Evolutionary conservation across 164 flowering plant genomes (phyloP).

Genomic region (Aristolochia contorta): DNA sequence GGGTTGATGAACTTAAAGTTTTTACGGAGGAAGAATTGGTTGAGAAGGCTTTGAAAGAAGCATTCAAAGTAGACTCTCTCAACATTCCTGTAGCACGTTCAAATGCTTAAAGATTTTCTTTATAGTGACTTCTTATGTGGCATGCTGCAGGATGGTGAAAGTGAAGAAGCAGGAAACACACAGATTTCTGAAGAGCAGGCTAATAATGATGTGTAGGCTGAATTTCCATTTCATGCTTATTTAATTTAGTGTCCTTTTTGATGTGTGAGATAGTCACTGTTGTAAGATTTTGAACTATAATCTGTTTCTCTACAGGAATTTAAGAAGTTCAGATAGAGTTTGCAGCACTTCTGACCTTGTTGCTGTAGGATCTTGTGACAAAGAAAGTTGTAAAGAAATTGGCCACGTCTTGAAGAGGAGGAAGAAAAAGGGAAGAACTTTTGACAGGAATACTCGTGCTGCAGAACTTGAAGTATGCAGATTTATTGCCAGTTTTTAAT

Average conservation of each 20-base stretch:
- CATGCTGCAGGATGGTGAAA: conserved; percentile 22
- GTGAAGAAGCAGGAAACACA: conserved; percentile 3
- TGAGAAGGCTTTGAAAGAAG: conserved; percentile 53
- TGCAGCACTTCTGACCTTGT: conserved; percentile 4
- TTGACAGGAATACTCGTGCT: conserved; percentile 20
- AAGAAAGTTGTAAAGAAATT: conserved; percentile 8
- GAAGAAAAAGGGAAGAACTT: conserved; percentile 27
- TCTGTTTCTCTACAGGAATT: too few relatives aligned
- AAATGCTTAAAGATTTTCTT: too few relatives aligned
- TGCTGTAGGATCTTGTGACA: conserved; percentile 2
- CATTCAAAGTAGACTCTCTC: conserved; percentile 38
- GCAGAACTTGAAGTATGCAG: conserved; percentile 22
- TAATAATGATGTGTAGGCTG: conserved; percentile 9
- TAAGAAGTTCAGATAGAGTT: conserved; percentile 8
- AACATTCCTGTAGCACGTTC: background rate
- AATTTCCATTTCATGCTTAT: background rate
- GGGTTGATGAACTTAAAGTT: conserved; percentile 68
- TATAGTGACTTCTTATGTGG: background rate
- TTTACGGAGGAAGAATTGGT: conserved; percentile 57
- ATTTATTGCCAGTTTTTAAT: background rate
- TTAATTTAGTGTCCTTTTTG: too few relatives aligned
- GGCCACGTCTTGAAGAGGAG: conserved; percentile 15
- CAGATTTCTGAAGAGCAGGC: conserved; percentile 14
- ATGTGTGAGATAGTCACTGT: too few relatives aligned
- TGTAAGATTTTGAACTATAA: too few relatives aligned